Conservation (phyloP, 495 filamentous ascomycete genomes). For the Chaetomium tenue region DNA sequence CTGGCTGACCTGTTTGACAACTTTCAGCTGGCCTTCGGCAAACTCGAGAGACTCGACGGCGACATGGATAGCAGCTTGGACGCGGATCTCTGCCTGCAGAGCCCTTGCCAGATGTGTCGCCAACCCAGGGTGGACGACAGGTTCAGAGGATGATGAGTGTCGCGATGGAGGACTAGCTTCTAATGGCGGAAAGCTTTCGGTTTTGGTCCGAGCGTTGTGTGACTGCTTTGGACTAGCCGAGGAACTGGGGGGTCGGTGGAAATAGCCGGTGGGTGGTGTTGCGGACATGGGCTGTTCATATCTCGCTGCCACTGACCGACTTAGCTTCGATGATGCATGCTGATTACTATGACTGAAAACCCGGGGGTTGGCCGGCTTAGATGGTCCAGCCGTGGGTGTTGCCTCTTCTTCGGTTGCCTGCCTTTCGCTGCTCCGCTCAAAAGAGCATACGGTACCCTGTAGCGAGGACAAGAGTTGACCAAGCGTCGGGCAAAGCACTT, state of each 20-base stretch:
- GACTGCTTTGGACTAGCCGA: not conserved
- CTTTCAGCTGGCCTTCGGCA: slow-evolving; percentile 33
- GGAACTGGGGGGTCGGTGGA: too few species aligned
- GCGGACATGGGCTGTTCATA: not conserved
- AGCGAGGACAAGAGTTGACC: slow-evolving; percentile 29
- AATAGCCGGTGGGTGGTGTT: not conserved
- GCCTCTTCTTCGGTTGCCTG: not conserved
- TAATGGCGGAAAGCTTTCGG: slow-evolving; percentile 11
- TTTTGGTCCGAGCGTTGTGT: not conserved
- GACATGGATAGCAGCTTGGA: slow-evolving; percentile 36
- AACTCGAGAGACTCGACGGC: slow-evolving; percentile 37
- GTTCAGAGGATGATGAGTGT: slow-evolving; percentile 1
- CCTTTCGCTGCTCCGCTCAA: slow-evolving; percentile 7
- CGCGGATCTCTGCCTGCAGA: slow-evolving; percentile 35
- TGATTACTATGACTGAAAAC: not conserved
- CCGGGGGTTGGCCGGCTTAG: not conserved
- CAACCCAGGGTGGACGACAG: not conserved
- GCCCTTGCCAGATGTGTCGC: slow-evolving; percentile 26
- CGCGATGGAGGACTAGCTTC: too few species aligned
- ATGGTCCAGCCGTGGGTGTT: not conserved
- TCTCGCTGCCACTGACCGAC: not conserved
- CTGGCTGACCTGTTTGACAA: slow-evolving; percentile 31
- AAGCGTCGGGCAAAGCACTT: slow-evolving; percentile 34
- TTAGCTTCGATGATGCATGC: not conserved
- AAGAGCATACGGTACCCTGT: slow-evolving; percentile 21